These are phyloP conservation scores for Sanghuangporus sanghuang DNA, from an alignment of 1,284 basidiomycete species.

Conservation along the genomic window DNA sequence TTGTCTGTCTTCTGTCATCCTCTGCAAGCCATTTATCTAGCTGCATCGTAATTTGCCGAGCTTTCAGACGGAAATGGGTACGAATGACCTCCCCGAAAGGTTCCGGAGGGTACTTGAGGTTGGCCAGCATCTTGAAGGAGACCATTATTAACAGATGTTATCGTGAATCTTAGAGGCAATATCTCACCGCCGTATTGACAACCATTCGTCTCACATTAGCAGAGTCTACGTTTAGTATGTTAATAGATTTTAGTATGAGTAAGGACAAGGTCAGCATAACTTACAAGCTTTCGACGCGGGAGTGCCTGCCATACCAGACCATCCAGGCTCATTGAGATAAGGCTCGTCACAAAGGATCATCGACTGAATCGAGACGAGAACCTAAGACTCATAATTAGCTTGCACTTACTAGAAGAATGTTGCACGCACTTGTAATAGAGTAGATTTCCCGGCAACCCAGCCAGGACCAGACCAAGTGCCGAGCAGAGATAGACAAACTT, in stretches of 20 bases:
- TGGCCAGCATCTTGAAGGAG: conserved; percentile 69
- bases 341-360: conserved; percentile 91
- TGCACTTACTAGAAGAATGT: background rate
- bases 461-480: conserved; percentile 91
- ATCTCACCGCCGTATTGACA: conserved; percentile 72
- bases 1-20: conserved; percentile 61
- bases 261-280: background rate
- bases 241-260: background rate
- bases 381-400: conserved; percentile 36
- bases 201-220: conserved; percentile 88
- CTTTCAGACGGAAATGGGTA: conserved; percentile 88
- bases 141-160: background rate
- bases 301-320: conserved; percentile 68
- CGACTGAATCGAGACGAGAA: conserved; percentile 89
- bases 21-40: conserved; percentile 73
- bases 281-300: conserved; percentile 68
- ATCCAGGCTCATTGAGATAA: conserved; percentile 86
- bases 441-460: conserved; percentile 83
- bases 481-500: conserved; percentile 87
- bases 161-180: conserved; percentile 4
- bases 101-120: conserved; percentile 75
- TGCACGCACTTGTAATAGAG: conserved; percentile 62
- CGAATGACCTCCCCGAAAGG: conserved; percentile 79
- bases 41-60: conserved; percentile 60
- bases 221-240: conserved; percentile 49